phyloP scores from a whole-genome alignment of 768 basidiomycete genomes.

The Rhodosporidiobolus odoratus region DNA sequence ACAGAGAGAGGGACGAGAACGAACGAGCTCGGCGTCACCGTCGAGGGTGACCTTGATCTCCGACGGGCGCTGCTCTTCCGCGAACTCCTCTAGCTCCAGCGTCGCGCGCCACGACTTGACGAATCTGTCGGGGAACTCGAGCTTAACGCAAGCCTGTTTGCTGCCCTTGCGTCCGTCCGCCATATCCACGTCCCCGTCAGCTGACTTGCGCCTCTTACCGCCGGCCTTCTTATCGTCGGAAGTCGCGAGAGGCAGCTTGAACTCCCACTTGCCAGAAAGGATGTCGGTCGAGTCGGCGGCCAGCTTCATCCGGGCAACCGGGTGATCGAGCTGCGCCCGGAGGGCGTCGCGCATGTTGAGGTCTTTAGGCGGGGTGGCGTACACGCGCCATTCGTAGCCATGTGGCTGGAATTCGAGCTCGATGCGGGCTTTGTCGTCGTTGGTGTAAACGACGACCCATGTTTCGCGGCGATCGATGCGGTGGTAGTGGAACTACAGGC shows the following conservation, averaged over 20 bases:
- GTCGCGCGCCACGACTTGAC: conserved; percentile 81
- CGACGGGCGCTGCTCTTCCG: conserved; percentile 63
- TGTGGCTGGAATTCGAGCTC: conserved; percentile 69
- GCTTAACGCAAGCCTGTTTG: no score
- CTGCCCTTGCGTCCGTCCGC: no score
- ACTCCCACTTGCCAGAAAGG: conserved; percentile 52
- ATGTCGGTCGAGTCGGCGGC: conserved; percentile 48
- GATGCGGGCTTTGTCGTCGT: conserved; percentile 61
- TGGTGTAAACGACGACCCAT: conserved; percentile 76
- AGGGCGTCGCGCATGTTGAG: conserved; percentile 70
- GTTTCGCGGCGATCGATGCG: conserved; percentile 80
- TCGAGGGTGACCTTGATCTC: conserved; percentile 59
- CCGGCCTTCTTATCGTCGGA: background rate
- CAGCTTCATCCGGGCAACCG: conserved; percentile 65
- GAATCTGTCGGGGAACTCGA: conserved; percentile 42
- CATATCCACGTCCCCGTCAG: no score
- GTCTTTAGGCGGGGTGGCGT: conserved; percentile 49
- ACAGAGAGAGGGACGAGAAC: background rate
- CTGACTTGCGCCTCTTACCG: background rate
- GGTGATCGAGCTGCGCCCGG: conserved; percentile 64
- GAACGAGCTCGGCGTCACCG: conserved; percentile 10
- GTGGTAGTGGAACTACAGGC: conserved; percentile 70
- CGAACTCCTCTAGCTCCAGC: conserved; percentile 64
- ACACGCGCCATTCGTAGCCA: conserved; percentile 83
- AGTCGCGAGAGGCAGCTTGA: conserved; percentile 58